Percentiles rank a stretch among this genome's conserved stretches.
Evolutionary conservation across 306 rosid genomes (phyloP).

Genomic region (Trichosanthes truncata): DNA sequence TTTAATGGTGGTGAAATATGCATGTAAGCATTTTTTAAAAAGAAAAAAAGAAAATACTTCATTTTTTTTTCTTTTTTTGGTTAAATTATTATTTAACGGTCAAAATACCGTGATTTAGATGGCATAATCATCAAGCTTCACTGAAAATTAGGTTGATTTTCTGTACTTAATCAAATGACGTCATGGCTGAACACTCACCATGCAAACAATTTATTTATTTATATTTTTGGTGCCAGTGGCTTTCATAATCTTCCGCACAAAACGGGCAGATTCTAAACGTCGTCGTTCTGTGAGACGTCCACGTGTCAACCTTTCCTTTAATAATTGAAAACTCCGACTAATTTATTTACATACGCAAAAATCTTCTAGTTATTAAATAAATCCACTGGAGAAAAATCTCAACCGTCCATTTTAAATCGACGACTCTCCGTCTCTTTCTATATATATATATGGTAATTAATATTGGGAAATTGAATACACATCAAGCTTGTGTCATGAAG

Average conservation of each 20-base stretch:
- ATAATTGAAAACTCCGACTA: neutral
- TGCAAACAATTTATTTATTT: neutral
- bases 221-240: neutral
- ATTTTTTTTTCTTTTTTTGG: neutral
- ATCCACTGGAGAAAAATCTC: neutral
- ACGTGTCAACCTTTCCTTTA: neutral
- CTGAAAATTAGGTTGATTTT: slow-evolving; percentile 5
- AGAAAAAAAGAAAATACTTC: too few species aligned
- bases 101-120: neutral
- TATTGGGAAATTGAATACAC: neutral
- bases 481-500: neutral
- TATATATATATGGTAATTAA: neutral
- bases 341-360: neutral
- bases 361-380: neutral
- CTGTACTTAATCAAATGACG: neutral
- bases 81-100: neutral
- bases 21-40: too few species aligned
- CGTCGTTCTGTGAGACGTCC: neutral
- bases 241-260: neutral
- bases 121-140: slow-evolving; percentile 3
- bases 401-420: neutral
- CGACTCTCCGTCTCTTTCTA: neutral
- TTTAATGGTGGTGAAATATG: too few species aligned
- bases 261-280: neutral
- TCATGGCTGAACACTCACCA: slow-evolving; percentile 1